Evolutionary conservation across 352 stramenopile species (phyloP).

Genomic region (Globisporangium echinulatum): DNA sequence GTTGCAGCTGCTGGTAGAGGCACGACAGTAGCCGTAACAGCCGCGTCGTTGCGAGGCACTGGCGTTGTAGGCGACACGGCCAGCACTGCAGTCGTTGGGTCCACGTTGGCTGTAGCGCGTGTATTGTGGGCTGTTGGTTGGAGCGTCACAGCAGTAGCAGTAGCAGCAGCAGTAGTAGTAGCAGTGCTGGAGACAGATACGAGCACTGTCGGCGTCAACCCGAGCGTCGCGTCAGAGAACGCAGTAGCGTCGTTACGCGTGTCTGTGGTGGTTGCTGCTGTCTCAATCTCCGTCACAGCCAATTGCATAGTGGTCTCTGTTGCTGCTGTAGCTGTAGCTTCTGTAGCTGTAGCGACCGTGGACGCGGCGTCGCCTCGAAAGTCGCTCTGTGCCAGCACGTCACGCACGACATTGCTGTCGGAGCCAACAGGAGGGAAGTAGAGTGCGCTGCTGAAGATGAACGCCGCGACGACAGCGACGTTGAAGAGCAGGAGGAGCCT

Average conservation of each 20-base stretch:
- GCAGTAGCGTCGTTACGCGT: too few relatives aligned
- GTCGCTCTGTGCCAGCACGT: slow-evolving; percentile 28
- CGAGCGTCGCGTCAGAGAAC: too few relatives aligned
- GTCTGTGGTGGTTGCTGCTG: slow-evolving; percentile 1
- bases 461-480: slow-evolving; percentile 29
- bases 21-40: too few relatives aligned
- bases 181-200: too few relatives aligned
- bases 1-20: neutral
- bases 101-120: too few relatives aligned
- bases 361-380: neutral
- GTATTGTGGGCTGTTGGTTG: neutral
- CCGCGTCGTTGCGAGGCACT: too few relatives aligned
- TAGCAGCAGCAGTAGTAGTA: too few relatives aligned
- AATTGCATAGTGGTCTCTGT: neutral
- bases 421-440: slow-evolving; percentile 36
- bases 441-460: slow-evolving; percentile 50
- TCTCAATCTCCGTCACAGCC: neutral
- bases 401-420: slow-evolving; percentile 23
- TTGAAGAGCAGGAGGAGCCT: slow-evolving; percentile 50
- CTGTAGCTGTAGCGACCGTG: neutral
- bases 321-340: neutral
- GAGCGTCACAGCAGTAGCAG: too few relatives aligned
- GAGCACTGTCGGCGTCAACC: too few relatives aligned
- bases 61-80: too few relatives aligned
- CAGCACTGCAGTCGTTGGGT: too few relatives aligned